Conservation (phyloP, 2,329 filamentous ascomycete species). For the Pseudocercospora musae region DNA sequence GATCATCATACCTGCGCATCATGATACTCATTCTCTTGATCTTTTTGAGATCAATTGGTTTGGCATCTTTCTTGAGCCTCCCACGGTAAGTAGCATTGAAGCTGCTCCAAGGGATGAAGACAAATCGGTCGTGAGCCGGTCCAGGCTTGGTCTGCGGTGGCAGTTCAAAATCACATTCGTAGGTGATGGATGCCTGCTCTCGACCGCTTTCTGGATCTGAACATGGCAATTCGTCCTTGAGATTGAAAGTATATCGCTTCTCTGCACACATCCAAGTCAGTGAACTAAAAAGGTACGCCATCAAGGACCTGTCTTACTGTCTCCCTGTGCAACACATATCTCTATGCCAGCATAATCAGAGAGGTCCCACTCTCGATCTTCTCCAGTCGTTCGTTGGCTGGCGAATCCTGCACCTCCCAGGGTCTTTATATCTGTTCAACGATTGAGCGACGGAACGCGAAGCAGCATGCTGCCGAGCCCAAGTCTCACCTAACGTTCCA, state of each 20-base stretch:
- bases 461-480: neutral
- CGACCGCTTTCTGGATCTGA: slow-evolving; percentile 59
- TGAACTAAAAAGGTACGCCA: neutral
- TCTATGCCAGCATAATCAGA: slow-evolving; percentile 49
- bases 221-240: slow-evolving; percentile 67
- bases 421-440: slow-evolving; percentile 60
- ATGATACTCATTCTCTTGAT: slow-evolving; percentile 71
- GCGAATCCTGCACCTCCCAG: slow-evolving; percentile 81
- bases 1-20: slow-evolving; percentile 65
- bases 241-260: slow-evolving; percentile 68
- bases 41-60: slow-evolving; percentile 55
- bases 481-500: slow-evolving; percentile 52
- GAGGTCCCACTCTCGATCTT: slow-evolving; percentile 61
- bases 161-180: slow-evolving; percentile 66
- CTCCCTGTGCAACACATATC: slow-evolving; percentile 20
- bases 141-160: slow-evolving; percentile 31
- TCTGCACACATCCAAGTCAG: slow-evolving; percentile 25
- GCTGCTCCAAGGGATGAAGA: slow-evolving; percentile 62
- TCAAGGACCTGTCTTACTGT: slow-evolving; percentile 11
- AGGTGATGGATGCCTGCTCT: slow-evolving; percentile 69
- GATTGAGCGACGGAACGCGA: neutral
- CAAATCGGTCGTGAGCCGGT: slow-evolving; percentile 26
- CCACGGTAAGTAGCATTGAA: slow-evolving; percentile 74
- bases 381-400: slow-evolving; percentile 65
- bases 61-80: slow-evolving; percentile 58